Evolutionary conservation across 2,329 filamentous ascomycete species (phyloP).

Genomic region (Apiospora arundinis): DNA sequence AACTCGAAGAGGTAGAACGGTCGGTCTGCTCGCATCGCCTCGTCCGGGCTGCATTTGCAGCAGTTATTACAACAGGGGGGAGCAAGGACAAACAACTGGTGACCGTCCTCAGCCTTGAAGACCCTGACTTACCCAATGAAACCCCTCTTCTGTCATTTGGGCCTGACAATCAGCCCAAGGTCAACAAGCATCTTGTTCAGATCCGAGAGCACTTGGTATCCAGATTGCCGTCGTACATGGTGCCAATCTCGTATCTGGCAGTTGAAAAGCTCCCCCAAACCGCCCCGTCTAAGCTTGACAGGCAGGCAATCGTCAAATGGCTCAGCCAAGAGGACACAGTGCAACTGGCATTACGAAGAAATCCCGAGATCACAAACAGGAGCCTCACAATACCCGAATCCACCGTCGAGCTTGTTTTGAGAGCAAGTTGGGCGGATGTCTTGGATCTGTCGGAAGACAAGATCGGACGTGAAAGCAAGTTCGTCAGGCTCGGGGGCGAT

Average conservation of each 20-base stretch:
- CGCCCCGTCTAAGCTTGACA: background rate
- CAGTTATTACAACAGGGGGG: background rate
- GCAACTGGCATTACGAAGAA: too few relatives aligned
- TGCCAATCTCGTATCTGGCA: background rate
- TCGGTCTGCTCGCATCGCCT: background rate
- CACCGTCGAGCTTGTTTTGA: background rate
- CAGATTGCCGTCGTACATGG: background rate
- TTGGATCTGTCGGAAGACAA: background rate
- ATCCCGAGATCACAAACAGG: too few relatives aligned
- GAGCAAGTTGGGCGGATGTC: background rate
- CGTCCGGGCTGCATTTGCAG: background rate
- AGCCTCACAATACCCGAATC: background rate
- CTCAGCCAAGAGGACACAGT: background rate
- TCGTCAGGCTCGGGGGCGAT: background rate
- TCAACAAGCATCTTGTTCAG: background rate
- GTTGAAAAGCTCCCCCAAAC: background rate
- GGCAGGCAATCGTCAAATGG: background rate
- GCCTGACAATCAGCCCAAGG: background rate
- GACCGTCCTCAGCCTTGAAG: background rate
- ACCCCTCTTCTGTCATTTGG: too few relatives aligned
- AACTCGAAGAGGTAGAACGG: constrained; percentile 2
- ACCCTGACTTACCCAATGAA: background rate
- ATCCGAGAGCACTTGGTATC: background rate
- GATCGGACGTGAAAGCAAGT: background rate
- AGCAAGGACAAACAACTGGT: background rate